phyloP scores from a whole-genome alignment of 495 filamentous ascomycete genomes.

The Monascus purpureus region DNA sequence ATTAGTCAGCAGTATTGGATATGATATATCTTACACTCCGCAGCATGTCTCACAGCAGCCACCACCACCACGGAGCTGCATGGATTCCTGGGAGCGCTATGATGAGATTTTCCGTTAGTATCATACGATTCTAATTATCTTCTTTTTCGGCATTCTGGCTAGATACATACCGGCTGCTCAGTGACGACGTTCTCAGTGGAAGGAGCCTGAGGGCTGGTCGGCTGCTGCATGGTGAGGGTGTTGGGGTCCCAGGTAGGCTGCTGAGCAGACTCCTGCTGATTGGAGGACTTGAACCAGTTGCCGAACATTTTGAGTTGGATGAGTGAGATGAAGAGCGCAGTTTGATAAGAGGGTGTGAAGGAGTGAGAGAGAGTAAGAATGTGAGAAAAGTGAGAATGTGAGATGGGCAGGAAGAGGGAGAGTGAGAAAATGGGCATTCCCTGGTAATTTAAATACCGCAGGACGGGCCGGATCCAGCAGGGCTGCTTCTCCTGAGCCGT shows the following conservation, averaged over 20 bases:
- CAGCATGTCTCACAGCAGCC: conserved; percentile 29
- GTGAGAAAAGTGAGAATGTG: too few species aligned
- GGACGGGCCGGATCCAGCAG: too few species aligned
- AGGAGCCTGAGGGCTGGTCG: conserved; percentile 18
- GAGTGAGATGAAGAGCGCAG: conserved; percentile 1
- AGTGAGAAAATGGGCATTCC: too few species aligned
- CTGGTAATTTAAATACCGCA: too few species aligned
- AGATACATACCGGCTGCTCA: conserved; percentile 24
- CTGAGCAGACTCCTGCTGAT: conserved; percentile 12
- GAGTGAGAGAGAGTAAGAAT: too few species aligned
- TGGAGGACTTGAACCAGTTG: conserved; percentile 24
- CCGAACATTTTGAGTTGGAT: conserved; percentile 20
- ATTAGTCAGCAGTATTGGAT: not conserved
- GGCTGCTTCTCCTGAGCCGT: too few species aligned
- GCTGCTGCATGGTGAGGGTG: conserved; percentile 25
- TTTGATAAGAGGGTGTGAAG: too few species aligned
- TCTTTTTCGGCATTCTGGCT: too few species aligned
- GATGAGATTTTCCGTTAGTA: conserved; percentile 1
- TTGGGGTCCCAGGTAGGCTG: conserved; percentile 17
- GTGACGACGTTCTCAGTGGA: conserved; percentile 13
- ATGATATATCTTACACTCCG: conserved; percentile 24
- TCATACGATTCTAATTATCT: not conserved
- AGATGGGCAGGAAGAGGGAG: too few species aligned
- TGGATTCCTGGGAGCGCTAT: conserved; percentile 22
- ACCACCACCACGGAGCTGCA: conserved; percentile 31